phyloP scores from a whole-genome alignment of 164 flowering plant species.

The Pachysandra terminalis region DNA sequence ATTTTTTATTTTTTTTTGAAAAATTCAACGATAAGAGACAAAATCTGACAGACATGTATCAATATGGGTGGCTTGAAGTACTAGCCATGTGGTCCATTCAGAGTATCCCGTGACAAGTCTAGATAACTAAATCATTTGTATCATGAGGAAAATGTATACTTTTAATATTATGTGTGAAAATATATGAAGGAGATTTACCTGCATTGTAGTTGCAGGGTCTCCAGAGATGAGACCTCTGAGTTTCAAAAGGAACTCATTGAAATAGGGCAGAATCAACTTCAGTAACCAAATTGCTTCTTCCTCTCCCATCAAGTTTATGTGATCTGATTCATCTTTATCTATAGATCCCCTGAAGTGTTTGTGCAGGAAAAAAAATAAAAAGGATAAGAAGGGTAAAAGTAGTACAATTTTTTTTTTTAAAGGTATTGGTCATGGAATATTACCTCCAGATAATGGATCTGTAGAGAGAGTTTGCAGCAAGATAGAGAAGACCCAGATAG shows the following conservation, averaged over 20 bases:
- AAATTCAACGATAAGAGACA: no score
- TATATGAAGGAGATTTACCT: slow-evolving; percentile 37
- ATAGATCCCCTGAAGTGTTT: slow-evolving; percentile 36
- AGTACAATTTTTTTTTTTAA: background rate
- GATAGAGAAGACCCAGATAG: slow-evolving; percentile 69
- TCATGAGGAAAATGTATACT: no score
- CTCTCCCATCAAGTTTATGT: slow-evolving; percentile 52
- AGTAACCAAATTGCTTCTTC: slow-evolving; percentile 77
- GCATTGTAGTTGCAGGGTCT: slow-evolving; percentile 87
- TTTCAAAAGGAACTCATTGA: slow-evolving; percentile 66
- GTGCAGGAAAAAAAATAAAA: background rate
- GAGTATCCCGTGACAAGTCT: no score
- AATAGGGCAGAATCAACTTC: slow-evolving; percentile 64
- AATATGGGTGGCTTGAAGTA: no score
- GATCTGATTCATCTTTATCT: slow-evolving; percentile 28
- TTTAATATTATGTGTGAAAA: slow-evolving; percentile 5
- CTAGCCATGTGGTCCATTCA: no score
- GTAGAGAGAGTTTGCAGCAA: slow-evolving; percentile 65
- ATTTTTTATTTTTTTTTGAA: no score
- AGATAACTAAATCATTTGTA: no score
- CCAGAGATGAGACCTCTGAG: slow-evolving; percentile 73
- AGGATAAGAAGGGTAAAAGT: no score
- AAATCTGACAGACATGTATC: no score
- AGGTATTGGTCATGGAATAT: background rate
- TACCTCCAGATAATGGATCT: slow-evolving; percentile 74